These are phyloP conservation scores for Paracoccidioides lutzii DNA, from an alignment of 2,329 filamentous ascomycete species.

Conservation along the genomic window DNA sequence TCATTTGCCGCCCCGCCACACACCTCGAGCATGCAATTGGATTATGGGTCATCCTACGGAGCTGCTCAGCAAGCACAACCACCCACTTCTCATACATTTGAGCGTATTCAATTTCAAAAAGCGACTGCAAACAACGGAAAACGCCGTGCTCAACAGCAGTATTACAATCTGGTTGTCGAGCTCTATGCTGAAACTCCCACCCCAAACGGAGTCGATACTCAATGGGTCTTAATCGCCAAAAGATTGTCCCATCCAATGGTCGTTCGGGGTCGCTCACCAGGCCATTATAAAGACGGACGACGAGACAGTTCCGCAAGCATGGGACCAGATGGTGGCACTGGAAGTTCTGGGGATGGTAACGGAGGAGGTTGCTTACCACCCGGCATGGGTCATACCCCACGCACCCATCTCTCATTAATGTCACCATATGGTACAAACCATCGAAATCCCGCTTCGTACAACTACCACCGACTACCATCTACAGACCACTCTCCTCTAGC, in stretches of 20 bases:
- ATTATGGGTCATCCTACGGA: conserved; percentile 23
- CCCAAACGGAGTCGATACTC: conserved; percentile 32
- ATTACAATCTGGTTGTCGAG: conserved; percentile 82
- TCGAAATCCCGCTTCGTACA: conserved; percentile 22
- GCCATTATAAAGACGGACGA: conserved; percentile 62
- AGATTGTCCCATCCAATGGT: conserved; percentile 70
- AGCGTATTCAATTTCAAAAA: conserved; percentile 88
- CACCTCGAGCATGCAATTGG: conserved; percentile 20
- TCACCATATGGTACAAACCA: conserved; percentile 23
- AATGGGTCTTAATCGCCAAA: conserved; percentile 58
- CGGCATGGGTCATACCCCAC: conserved; percentile 19
- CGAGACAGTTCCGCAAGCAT: conserved; percentile 58
- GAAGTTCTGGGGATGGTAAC: conserved; percentile 26
- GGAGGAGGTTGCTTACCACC: conserved; percentile 19
- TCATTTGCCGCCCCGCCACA: conserved; percentile 16
- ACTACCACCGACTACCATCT: conserved; percentile 25
- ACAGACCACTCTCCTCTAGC: conserved; percentile 27
- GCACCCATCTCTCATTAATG: conserved; percentile 23
- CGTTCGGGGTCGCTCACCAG: conserved; percentile 71
- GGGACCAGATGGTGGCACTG: conserved; percentile 51
- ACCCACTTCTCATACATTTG: conserved; percentile 52
- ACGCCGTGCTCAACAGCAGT: conserved; percentile 77
- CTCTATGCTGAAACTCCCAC: conserved; percentile 55
- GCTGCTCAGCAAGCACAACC: conserved; percentile 21
- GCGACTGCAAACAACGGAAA: conserved; percentile 92